These are phyloP conservation scores for Tolypocladium sp. DNA, from an alignment of 2,329 filamentous ascomycete species.

Conservation along the genomic window DNA sequence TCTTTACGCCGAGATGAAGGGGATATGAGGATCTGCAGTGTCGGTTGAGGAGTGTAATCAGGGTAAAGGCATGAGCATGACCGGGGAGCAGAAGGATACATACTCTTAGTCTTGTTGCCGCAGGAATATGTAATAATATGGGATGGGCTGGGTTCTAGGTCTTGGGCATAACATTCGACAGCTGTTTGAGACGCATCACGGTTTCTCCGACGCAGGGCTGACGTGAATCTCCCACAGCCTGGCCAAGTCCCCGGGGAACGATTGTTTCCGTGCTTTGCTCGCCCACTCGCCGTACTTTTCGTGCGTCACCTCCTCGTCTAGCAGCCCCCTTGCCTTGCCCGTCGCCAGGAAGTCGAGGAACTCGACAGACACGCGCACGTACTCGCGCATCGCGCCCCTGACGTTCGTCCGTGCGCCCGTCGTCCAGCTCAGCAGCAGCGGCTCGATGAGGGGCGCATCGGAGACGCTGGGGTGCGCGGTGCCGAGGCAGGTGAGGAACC, in stretches of 20 bases:
- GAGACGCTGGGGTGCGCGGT: conserved; percentile 56
- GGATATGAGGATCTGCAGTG: background rate
- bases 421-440: conserved; percentile 48
- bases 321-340: conserved; percentile 33
- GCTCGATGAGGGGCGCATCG: conserved; percentile 57
- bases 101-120: background rate
- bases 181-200: background rate
- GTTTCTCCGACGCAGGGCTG: conserved; percentile 13
- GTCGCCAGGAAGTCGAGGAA: conserved; percentile 42
- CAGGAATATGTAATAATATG: no score
- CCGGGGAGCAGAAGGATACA: background rate
- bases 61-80: background rate
- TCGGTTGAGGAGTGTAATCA: background rate
- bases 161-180: background rate
- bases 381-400: conserved; percentile 46
- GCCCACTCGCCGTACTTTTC: conserved; percentile 30
- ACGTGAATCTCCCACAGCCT: conserved; percentile 35
- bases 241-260: conserved; percentile 22
- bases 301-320: conserved; percentile 39
- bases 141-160: no score
- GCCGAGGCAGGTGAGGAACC: conserved; percentile 46
- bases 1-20: background rate
- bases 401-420: conserved; percentile 52
- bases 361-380: conserved; percentile 48
- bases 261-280: conserved; percentile 19